Conservation (phyloP, 768 basidiomycete species). For the Termitomyces sp. region DNA sequence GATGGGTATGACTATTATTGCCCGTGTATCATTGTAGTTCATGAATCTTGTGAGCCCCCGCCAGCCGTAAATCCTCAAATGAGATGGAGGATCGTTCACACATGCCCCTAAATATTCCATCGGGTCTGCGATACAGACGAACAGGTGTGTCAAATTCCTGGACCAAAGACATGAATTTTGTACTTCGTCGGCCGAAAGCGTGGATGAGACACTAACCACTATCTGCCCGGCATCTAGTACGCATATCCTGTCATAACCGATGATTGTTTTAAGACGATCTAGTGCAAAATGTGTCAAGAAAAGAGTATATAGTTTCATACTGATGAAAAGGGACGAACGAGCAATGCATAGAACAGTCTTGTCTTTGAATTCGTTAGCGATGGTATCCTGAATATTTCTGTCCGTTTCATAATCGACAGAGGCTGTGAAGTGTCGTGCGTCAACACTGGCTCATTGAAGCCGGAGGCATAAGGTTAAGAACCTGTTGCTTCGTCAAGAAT, state of each 20-base stretch:
- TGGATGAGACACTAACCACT: slow-evolving; percentile 37
- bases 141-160: slow-evolving; percentile 81
- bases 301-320: not conserved
- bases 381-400: slow-evolving; percentile 86
- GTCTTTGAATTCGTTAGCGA: slow-evolving; percentile 76
- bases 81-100: slow-evolving; percentile 78
- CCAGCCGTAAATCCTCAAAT: slow-evolving; percentile 57
- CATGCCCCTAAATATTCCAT: slow-evolving; percentile 81
- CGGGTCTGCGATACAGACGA: slow-evolving; percentile 46
- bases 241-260: slow-evolving; percentile 83
- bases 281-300: slow-evolving; percentile 3
- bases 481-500: slow-evolving; percentile 90
- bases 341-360: slow-evolving; percentile 86
- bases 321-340: slow-evolving; percentile 41
- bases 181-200: not conserved
- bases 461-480: not conserved
- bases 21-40: not conserved
- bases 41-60: slow-evolving; percentile 7
- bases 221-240: slow-evolving; percentile 81
- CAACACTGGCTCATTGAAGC: not conserved
- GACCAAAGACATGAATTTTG: not conserved
- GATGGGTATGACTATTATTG: not conserved
- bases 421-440: slow-evolving; percentile 30
- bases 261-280: slow-evolving; percentile 85
- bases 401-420: slow-evolving; percentile 90